Evolutionary conservation across 352 stramenopile species (phyloP), one percentile per base, ranked within the genome.

Genomic region (Phytophthora syringae): DNA sequence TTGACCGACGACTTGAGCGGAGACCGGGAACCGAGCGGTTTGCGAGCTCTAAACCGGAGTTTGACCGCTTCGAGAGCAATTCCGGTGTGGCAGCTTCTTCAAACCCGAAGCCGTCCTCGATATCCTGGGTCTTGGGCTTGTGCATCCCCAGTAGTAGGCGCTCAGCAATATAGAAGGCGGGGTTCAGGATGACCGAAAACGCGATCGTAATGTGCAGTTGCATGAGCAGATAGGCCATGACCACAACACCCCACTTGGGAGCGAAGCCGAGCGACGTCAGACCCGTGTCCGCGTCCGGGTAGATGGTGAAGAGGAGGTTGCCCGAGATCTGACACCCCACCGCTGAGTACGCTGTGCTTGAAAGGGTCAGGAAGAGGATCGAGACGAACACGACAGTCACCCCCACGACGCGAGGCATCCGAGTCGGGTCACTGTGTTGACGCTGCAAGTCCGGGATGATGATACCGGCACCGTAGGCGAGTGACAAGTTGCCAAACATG

Each of bases 221-320:
- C 75, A 83, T 83, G 69, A 79, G 77, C 52, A 75, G 28, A 30
- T 77, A 84, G 7, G 67, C 76, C 57, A 80, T 63, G 9, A 78
- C 70, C 11, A 81, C 70, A n/a, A 68, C 64, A 7, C 76, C 76
- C 51, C 76, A 68, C 47, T 64, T 61, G 2, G 76, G 63, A 20
- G 64, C 52, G 40, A 85, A 84, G 30, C 78, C 78, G 18, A 85
- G 58, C 4, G 65, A 61, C 12, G 67, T 73, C 15, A 76, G 53
- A 22, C 65, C 74, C 1, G 64, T 73, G 22, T 45, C 27, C 6
- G 25, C 45, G 55, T 79, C 49, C 3, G 73, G 72, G 68, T 76
- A 85, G 61, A 91, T 87, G 5, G 77, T 79, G 56, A 88, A 91
- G 16, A 89, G 71, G 53, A 91, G 49, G 60, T 90, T 90, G 43